Evolutionary conservation across 116 monocot genomes (phyloP).

Genomic region (Thalassia testudinum): DNA sequence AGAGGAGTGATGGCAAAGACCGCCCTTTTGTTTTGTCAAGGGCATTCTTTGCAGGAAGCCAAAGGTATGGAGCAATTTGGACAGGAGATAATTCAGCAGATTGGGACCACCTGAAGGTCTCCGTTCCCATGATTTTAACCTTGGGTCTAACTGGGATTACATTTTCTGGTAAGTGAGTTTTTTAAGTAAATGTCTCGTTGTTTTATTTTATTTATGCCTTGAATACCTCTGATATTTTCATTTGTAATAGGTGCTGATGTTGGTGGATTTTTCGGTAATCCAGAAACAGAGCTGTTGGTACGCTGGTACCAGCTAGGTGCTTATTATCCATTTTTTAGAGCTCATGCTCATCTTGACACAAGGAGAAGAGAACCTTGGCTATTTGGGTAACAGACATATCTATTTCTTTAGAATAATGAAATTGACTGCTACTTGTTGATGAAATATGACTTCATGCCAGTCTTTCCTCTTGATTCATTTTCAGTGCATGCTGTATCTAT

Average conservation of each 20-base stretch:
- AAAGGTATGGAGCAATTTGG: slow-evolving; percentile 90
- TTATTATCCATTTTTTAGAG: slow-evolving; percentile 96
- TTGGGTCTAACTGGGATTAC: slow-evolving; percentile 81
- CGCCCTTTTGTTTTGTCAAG: slow-evolving; percentile 92
- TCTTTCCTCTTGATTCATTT: no score
- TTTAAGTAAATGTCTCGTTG: neutral
- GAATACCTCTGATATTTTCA: neutral
- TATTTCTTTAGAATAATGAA: neutral
- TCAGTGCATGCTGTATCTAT: no score
- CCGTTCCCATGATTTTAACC: slow-evolving; percentile 88
- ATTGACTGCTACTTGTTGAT: no score
- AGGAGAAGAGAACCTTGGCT: slow-evolving; percentile 97
- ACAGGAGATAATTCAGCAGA: slow-evolving; percentile 95
- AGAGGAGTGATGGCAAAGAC: slow-evolving; percentile 70
- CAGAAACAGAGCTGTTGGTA: slow-evolving; percentile 73
- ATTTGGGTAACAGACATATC: slow-evolving; percentile 58
- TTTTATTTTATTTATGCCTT: neutral
- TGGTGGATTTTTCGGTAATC: slow-evolving; percentile 99
- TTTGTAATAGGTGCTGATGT: slow-evolving; percentile 75
- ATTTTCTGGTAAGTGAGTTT: slow-evolving; percentile 55
- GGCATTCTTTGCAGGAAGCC: slow-evolving; percentile 97
- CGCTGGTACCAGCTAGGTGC: slow-evolving; percentile 96
- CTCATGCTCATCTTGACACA: slow-evolving; percentile 95
- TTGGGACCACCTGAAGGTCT: slow-evolving; percentile 90
- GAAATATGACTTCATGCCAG: no score